Base-by-base conservation (phyloP, 805 yeast genomes). In the Candida manassasensis region DNA sequence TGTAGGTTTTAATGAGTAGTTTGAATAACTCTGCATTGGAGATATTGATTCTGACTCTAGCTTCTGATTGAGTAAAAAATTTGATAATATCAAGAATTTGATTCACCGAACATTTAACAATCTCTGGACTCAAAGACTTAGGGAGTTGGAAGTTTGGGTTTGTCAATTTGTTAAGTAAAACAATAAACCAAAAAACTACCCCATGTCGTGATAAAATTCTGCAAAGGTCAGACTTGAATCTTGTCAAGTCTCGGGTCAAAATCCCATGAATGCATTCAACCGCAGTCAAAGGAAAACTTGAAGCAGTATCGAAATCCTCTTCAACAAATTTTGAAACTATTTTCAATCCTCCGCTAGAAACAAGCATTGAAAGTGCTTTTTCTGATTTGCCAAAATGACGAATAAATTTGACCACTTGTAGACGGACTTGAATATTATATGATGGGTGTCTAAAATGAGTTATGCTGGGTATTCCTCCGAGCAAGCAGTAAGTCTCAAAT, bases 41-140 rank as follows among this genome's bases (percentile, higher is more conserved):
- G 25, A 67, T 61, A 35, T 57, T 57, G 15, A 51, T 40, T 34
- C 75, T 50, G 9, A 73, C 74, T 32, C 64, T 57, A 1, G 67
- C 63, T 32, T 73, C 78, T 2, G 73, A 59, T 35, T 66, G 71
- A 24, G 72, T 69, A 45, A 73, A 70, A 25, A 49, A 55, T 35
- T 57, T 58, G n/a, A 66, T 41, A 4, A 71, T 67, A 12, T 54
- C 54, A 18, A 72, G 51, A 6, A 63, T 53, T 35, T 57, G 53
- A 27, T 63, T 61, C 3, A 61, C 45, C 1, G 51, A 36, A 1
- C 19, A 17, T 9, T 34, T 13, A 13, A 38, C 17, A 5, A 27
- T 22, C 14, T 40, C 36, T 16, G 10, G 27, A 14, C 13, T 14
- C 17, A 31, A 17, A 14, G 35, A 34, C 16, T 35, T 32, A 9